Conservation (phyloP, 768 basidiomycete species). For the Termitomyces sp. region DNA sequence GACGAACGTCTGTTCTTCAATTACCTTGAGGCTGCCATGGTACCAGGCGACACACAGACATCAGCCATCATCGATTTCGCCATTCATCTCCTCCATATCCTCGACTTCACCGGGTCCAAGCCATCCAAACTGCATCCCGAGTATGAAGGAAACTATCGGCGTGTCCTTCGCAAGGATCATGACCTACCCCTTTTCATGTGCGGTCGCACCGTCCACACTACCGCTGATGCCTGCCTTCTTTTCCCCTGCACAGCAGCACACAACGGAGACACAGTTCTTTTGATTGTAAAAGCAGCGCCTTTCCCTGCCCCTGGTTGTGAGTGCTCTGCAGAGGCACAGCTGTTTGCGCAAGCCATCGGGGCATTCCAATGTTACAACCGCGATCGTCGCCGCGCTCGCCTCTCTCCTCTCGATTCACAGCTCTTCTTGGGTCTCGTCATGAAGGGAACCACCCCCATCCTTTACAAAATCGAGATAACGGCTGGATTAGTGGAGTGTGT, state of each 20-base stretch:
- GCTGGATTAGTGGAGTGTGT: constrained; percentile 14
- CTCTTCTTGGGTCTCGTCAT: constrained; percentile 12
- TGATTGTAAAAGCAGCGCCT: constrained; percentile 11
- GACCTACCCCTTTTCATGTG: constrained; percentile 17
- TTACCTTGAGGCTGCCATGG: constrained; percentile 10
- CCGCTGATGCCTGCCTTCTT: constrained; percentile 13
- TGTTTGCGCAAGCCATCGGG: constrained; percentile 15
- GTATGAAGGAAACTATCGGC: constrained; percentile 1
- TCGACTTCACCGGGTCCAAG: constrained; percentile 8
- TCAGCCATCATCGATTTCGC: constrained; percentile 10
- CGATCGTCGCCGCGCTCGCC: constrained; percentile 11
- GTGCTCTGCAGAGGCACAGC: constrained; percentile 10
- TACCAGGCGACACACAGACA: not conserved
- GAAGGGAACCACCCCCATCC: constrained; percentile 11
- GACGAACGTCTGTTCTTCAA: constrained; percentile 13
- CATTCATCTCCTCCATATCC: constrained; percentile 9
- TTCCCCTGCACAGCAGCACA: not conserved
- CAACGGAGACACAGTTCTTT: constrained; percentile 8
- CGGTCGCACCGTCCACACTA: constrained; percentile 12
- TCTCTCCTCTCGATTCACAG: constrained; percentile 9
- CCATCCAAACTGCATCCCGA: constrained; percentile 4
- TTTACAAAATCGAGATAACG: constrained; percentile 13
- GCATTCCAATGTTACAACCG: constrained; percentile 15
- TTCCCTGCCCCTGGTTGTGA: not conserved
- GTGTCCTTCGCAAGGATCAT: constrained; percentile 9